Percentiles rank a stretch among this genome's conserved stretches.
These are phyloP conservation scores for Cordyceps tenuipes DNA, from an alignment of 2,329 filamentous ascomycete genomes.

Conservation along the genomic window DNA sequence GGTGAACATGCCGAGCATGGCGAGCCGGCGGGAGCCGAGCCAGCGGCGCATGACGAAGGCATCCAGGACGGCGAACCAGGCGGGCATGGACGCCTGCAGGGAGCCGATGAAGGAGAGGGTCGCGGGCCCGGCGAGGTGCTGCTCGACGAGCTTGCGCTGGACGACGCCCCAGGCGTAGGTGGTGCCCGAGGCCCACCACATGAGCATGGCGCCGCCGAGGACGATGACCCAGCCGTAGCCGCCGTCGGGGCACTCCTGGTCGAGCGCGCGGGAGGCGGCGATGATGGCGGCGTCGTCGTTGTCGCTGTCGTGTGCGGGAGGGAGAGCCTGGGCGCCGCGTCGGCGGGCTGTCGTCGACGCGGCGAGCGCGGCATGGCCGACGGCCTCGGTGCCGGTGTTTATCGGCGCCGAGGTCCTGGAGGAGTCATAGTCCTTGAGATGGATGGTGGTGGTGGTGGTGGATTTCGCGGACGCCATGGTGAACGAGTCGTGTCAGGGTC, in stretches of 20 bases:
- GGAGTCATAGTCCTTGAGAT: background rate
- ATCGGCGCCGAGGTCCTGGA: background rate
- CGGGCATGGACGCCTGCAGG: constrained; percentile 31
- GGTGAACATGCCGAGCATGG: constrained; percentile 37
- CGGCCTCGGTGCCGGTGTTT: constrained; percentile 1
- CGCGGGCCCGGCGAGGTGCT: constrained; percentile 34
- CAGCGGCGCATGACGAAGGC: constrained; percentile 37
- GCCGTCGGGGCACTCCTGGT: constrained; percentile 37
- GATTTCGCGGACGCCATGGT: background rate
- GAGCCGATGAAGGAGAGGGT: constrained; percentile 50
- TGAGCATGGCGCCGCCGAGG: constrained; percentile 35
- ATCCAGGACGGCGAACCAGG: constrained; percentile 40
- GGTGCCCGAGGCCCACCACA: constrained; percentile 45
- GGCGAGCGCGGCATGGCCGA: background rate
- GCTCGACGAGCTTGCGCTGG: constrained; percentile 42
- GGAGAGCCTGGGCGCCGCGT: background rate
- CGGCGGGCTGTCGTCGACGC: background rate
- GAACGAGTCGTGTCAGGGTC: background rate
- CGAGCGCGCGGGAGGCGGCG: constrained; percentile 32
- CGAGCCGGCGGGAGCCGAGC: constrained; percentile 33
- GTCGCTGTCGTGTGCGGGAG: background rate
- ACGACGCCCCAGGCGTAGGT: constrained; percentile 49
- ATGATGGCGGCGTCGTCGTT: constrained; percentile 17
- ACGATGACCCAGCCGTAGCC: constrained; percentile 46
- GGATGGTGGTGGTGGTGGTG: background rate